Evolutionary conservation across 495 filamentous ascomycete species (phyloP).

Genomic region (Monascus purpureus): DNA sequence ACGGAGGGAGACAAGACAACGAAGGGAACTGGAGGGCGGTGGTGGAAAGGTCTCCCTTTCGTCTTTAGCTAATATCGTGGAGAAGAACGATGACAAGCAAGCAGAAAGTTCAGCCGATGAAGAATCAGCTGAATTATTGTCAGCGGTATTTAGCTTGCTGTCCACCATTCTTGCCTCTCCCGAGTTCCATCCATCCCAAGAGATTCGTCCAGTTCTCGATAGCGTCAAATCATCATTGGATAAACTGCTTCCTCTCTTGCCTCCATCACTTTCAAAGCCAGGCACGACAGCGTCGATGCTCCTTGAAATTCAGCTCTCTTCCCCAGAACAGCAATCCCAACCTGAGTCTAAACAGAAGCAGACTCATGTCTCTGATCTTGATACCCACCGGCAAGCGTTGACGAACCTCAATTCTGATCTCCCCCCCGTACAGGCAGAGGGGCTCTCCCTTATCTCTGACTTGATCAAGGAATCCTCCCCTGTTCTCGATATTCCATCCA

Average conservation of each 20-base stretch:
- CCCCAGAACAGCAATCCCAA: constrained; percentile 34
- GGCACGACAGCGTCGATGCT: constrained; percentile 40
- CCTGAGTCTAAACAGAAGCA: constrained; percentile 10
- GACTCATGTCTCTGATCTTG: constrained; percentile 45
- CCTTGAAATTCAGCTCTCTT: constrained; percentile 42
- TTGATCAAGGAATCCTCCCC: constrained; percentile 49
- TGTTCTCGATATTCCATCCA: constrained; percentile 55
- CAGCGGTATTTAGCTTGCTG: constrained; percentile 50
- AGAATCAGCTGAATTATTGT: constrained; percentile 35
- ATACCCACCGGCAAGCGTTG: constrained; percentile 57
- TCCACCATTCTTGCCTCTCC: constrained; percentile 52
- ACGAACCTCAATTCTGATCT: constrained; percentile 63
- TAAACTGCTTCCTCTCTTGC: constrained; percentile 26
- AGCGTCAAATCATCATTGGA: constrained; percentile 37
- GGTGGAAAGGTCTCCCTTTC: constrained; percentile 20
- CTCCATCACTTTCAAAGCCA: constrained; percentile 20
- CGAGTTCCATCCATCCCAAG: constrained; percentile 38
- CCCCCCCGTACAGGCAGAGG: constrained; percentile 65
- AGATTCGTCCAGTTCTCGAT: constrained; percentile 27
- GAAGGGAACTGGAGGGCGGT: not conserved
- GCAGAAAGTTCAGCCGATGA: constrained; percentile 15
- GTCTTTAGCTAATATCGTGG: constrained; percentile 23
- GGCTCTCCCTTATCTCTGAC: constrained; percentile 52
- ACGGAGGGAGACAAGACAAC: constrained; percentile 3
- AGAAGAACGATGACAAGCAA: constrained; percentile 5